Evolutionary conservation across 1,284 basidiomycete species (phyloP), one percentile per base, ranked within the genome.

Genomic region (Cerioporus squamosus): DNA sequence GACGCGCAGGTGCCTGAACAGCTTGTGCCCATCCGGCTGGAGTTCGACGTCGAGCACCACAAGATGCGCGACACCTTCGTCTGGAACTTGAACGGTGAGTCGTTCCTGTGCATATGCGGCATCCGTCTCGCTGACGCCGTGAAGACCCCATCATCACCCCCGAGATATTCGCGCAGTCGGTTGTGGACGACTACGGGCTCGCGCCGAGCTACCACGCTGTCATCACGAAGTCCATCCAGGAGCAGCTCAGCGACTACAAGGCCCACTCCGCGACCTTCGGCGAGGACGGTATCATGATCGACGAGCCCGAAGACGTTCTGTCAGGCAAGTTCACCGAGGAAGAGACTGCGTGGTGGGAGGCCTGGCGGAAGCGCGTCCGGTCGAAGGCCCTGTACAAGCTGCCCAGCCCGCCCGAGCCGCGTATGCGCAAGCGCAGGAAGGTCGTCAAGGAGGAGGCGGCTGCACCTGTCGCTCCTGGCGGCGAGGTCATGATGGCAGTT

Each of bases 1-100:
- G 81, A 88, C 33, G 85, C 86, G 4, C 81, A 85, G 61, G 77
- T 81, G 33, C 81, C 86, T 8, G 95, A 96, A 70, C 81, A 87
- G 67, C 86, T 98, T 38, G 91, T 99, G 6, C 97, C 97, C 2
- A 93, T 99, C 51, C 87, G 97, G 20, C 79, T 99, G 51, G 97
- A 99, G 74, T 88, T 98, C 68, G 97, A 99, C 67, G 89, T 97
- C 54, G 90, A 92, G 58, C 91, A 94, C 70, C 90, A 92, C 72
- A 93, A 91, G 74, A 87, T 98, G 80, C 87, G 95, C 39, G 97
- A 99, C 72, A 96, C 97, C 0, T 98, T 99, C 74, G 86, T 97
- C 36, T 99, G 97, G 97, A 98, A 99, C 70, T 77, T 96, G 52
- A 90, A 92, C 66, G 94, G 94, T 95, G 59, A 52, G 84, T 76